Evolutionary conservation across 352 stramenopile genomes (phyloP), one percentile per base, ranked within the genome.

Genomic region (Phytophthora syringae): DNA sequence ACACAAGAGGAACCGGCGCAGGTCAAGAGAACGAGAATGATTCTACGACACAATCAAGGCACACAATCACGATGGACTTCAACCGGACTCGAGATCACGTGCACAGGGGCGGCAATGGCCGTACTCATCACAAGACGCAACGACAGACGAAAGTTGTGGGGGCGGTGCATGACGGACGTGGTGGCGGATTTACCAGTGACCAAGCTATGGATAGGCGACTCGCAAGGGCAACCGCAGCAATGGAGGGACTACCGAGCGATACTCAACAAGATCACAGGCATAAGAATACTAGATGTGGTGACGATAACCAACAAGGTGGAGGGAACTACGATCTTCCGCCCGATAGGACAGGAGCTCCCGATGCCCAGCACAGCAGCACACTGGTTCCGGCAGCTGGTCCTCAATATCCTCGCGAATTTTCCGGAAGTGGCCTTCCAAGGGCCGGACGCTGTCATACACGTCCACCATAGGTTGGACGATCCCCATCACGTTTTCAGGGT

Each of bases 321-420:
- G 4, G 32, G 12, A 16, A 16, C 12, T 9, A 39, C 32, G 2
- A 32, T 32, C 9, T 39, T 39, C 32, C 3, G 7, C 4, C 12
- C 32, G 12, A 16, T 9, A 39, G 12, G 7, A 11, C 32, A 39
- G 2, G 32, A n/a, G 4, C 7, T 39, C 2, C 32, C 32, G 12
- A 11, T 39, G 18, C 3, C 21, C 12, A 16, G 24, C 5, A 16
- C 1, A 5, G 42, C 42, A 2, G 20, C 39, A 11, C 7, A 3
- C 32, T 39, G 32, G 9, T 61, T 53, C 43, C 18, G 53, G 4
- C 40, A 61, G 12, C 44, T 12, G 45, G 42, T 9, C 43, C 12
- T 61, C 1, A 48, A 20, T 3, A 15, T 61, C 22, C 20, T 61
- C 2, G 53, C 27, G 1, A 53, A 45, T 12, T 61, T 39, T 12